Base-by-base conservation (phyloP, 352 stramenopile genomes). In the Saprolegnia diclina region DNA sequence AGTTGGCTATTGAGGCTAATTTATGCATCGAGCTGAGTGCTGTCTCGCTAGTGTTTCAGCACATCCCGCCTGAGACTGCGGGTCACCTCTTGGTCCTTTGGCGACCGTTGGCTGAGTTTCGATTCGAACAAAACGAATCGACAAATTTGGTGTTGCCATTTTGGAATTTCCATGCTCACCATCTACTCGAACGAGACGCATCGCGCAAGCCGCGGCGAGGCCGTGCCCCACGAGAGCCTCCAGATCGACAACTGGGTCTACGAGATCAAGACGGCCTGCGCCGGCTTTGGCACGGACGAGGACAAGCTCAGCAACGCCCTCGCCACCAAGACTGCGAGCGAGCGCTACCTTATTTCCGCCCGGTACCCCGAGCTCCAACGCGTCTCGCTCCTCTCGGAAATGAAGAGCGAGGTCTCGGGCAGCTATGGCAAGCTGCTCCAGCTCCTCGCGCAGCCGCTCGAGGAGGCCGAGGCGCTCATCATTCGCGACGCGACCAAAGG, bases 351-450 rank as follows among this genome's bases (percentile, higher is more conserved):
- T 1, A 73, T 89, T 56, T 74, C 73, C n/a, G 68, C 77, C 32
- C 78, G 78, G 62, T 89, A 89, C 78, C 78, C 82, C 74, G 76
- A 89, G 35, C 61, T 81, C 45, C 76, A 87, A 65, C 71, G 73
- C 42, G 70, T 79, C 57, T 72, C 71, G 24, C 74, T 89, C 18
- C 73, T 74, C 24, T 79, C 88, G 10, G 65, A 84, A 21, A 62
- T 89, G 71, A 84, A 85, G 72, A 79, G 79, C 64, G 81, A 89
- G 68, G 85, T 77, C 29, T 88, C 79, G 56, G 81, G 81, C 0
- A 71, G 80, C 67, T 83, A 87, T 35, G 77, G 77, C 55, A 84
- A 86, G 55, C 62, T 87, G 57, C 73, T 90, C 55, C 76, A 85
- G 71, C 72, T 90, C 54, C 73, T 87, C 52, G 73, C 50, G 67